Evolutionary conservation across 345 rosid genomes (phyloP).

Genomic region (Gossypium anomalum): DNA sequence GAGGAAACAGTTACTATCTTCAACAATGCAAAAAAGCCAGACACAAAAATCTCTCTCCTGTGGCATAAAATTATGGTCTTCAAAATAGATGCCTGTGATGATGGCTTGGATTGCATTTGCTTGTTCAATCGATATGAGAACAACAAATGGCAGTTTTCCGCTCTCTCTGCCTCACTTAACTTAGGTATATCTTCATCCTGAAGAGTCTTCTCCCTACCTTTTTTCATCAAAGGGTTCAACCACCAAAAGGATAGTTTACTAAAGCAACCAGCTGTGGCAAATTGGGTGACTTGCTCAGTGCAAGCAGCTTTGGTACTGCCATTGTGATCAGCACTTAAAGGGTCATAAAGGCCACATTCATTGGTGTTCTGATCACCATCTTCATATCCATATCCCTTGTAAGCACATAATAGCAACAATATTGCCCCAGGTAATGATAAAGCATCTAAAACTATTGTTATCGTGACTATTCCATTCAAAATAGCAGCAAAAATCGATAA

Average conservation of each 20-base stretch:
- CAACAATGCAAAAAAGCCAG: neutral
- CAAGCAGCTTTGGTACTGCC: neutral
- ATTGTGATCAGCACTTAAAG: neutral
- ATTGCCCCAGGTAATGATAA: neutral
- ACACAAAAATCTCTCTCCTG: neutral
- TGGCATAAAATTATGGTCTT: neutral
- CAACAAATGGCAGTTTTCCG: neutral
- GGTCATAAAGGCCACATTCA: neutral
- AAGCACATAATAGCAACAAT: neutral
- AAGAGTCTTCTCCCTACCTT: neutral
- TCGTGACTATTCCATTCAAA: slow-evolving; percentile 13
- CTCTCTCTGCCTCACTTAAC: neutral
- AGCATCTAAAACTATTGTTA: neutral
- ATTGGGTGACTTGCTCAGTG: neutral
- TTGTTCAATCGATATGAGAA: neutral
- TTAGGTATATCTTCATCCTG: neutral
- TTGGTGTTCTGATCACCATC: neutral
- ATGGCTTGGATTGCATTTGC: neutral
- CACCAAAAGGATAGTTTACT: neutral
- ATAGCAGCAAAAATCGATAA: slow-evolving; percentile 37
- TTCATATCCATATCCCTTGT: neutral
- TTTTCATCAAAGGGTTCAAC: neutral
- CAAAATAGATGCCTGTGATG: neutral
- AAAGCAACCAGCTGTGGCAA: neutral
- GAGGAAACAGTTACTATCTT: neutral